Base-by-base conservation (phyloP, 225 moss, liverwort and hornwort species). In the Polytrichum commune region DNA sequence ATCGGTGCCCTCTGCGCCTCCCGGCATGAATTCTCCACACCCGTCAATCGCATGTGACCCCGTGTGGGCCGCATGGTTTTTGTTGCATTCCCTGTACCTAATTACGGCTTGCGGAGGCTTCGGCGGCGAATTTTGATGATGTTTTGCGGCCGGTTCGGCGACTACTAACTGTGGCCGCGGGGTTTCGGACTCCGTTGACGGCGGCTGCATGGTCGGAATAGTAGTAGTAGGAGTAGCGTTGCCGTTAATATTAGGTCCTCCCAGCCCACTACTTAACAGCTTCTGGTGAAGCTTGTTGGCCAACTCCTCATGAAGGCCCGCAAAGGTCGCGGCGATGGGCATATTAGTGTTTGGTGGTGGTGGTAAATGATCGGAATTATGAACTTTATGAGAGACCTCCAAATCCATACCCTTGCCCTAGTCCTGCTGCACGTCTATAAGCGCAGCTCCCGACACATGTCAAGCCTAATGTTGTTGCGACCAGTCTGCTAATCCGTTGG, bases 21-120 rank as follows among this genome's bases (percentile, higher is more conserved):
- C 77, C 27, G 96, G 92, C 96, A 97, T 97, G 77, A 97, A 97
- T 90, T 97, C 96, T 27, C 96, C 93, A 83, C 96, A 97, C 68
- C 96, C 96, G 82, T 97, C 96, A 63, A 92, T 89, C 70, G 91
- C 96, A 70, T 97, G 89, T 72, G 92, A 92, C 72, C 96, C 96
- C 65, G 88, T 81, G 86, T 72, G 88, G 74, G 93, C 90, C 73
- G 96, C 96, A 71, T 97, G 96, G 83, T 97, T 97, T 81, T 93
- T 88, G 86, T 93, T 92, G 79, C 96, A 97, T 86, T 94, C 94
- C 80, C 90, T 85, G 65, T 97, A 97, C 75, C 89, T 83, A 74
- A 91, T 79, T 69, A 89, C 79, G 3, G 46, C 13, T 16, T 46
- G 46, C 0, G 38, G 38, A 3, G 38, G 38, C 38, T 35, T 35